Evolutionary conservation across 257 asterid genomes (phyloP), one percentile per base, ranked within the genome.

Genomic region (Leonotis leonurus): DNA sequence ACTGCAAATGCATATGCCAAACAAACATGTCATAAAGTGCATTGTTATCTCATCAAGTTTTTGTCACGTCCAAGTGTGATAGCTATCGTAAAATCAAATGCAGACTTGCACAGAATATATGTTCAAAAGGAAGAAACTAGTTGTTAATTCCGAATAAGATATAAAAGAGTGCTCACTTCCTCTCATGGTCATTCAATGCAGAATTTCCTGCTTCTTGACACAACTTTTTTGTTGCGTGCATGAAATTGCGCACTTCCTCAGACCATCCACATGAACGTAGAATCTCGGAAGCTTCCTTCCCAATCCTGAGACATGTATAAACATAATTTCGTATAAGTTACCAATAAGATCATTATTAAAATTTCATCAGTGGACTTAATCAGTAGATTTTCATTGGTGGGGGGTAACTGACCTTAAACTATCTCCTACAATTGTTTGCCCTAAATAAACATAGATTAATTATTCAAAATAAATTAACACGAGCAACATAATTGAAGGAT

Each of bases 181-280:
- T 69, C 71, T 80, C 92, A 53, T 64, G 61, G 69, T 52, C 75
- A 60, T 70, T 68, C 37, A 73, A 64, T 29, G 74, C 68, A 63
- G 64, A 66, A 62, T 44, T 33, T 54, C 67, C 78, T 25, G 69
- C 77, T 72, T 69, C 80, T 65, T 61, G 80, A 68, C 94, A 77
- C 56, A 65, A 56, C 73, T 77, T 85, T 75, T 90, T 89, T 73
- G 67, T 73, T 16, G 78, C 77, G 57, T 55, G 84, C 99, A 93
- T 89, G 71, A 80, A 84, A 61, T 57, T 69, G 56, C 68, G 72
- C 67, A 93, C 95, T 76, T 93, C 89, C 12, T 83, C 81, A 20
- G 77, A 71, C 96, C 96, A 93, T 62, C 96, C 96, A 81, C 92
- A 85, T 33, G 95, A 74, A 52, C 58, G 82, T 70, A 93, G 78